Conservation (phyloP, 331 rosid genomes). For the Malus hybrid region DNA sequence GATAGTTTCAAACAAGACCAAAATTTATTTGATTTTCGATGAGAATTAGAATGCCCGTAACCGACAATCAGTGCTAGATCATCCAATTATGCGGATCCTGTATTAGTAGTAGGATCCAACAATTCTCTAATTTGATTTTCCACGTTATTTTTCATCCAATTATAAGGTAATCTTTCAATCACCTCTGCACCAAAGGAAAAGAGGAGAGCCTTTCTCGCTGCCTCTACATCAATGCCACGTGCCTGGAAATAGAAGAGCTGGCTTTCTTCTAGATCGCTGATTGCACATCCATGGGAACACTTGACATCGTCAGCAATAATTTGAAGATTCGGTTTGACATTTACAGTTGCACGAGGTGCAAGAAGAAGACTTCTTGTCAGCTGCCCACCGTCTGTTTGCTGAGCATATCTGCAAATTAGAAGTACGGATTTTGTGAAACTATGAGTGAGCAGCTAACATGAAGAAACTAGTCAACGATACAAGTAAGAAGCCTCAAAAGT, state of each 20-base stretch:
- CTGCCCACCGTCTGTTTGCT: conserved; percentile 96
- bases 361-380: conserved; percentile 87
- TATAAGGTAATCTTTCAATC: conserved; percentile 47
- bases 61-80: background rate
- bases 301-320: conserved; percentile 86
- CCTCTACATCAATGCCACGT: conserved; percentile 63
- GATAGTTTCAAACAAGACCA: background rate
- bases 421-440: background rate
- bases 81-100: conserved; percentile 13
- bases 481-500: background rate
- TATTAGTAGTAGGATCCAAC: conserved; percentile 37
- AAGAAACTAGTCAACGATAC: background rate
- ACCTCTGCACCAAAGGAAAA: conserved; percentile 86
- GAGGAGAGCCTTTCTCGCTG: conserved; percentile 76
- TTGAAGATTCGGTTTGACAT: conserved; percentile 92
- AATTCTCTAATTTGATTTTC: conserved; percentile 49
- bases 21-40: background rate
- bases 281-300: conserved; percentile 98
- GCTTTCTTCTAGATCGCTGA: conserved; percentile 80
- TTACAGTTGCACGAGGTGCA: conserved; percentile 84
- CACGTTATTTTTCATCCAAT: conserved; percentile 48
- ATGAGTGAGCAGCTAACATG: background rate
- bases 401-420: conserved; percentile 52
- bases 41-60: background rate
- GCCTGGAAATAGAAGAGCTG: conserved; percentile 81